Base-by-base conservation (phyloP, 768 basidiomycete genomes). In the Trametes maxima region DNA sequence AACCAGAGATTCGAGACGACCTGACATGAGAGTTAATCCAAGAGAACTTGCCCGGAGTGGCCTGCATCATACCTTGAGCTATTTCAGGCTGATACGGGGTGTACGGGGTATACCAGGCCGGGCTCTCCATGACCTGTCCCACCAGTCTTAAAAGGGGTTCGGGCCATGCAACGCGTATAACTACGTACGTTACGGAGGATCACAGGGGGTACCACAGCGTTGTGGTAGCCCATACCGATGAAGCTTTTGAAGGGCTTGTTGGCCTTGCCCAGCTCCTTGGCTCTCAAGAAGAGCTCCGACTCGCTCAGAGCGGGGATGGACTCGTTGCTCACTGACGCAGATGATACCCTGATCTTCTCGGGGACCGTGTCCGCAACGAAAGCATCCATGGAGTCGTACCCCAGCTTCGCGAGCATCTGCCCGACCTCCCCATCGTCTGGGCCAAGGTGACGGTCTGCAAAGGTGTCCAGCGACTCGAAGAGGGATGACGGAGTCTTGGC, bases 211-310 rank as follows among this genome's bases (percentile, higher is more conserved):
- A 96, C 92, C 47, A 96, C 92, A 3, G 95, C 94, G 66, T 88
- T 88, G 71, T 95, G 92, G 75, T 97, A 99, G 10, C 97, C 96
- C 94, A 98, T 94, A 37, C 97, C 97, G 70, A 98, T 99, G 74
- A 94, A 98, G 70, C 88, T 95, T 80, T 89, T 92, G 74, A 89
- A 90, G 5, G 84, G 78, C 75, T 88, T 85, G 76, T 99, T 98
- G 72, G 84, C 80, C 16, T 71, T 76, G n/a, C 87, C 95, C 11
- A 98, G 77, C 66, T 82, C 82, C 70, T 87, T 88, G 0, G 92
- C 94, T 55, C 91, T 79, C 19, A 78, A 75, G 56, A 88, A 78
- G 43, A 99, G 80, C 76, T 98, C 89, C 1, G 89, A 85, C 76
- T 99, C 97, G 72, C 92, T 94, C 62, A 93, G 79, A 1, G 88